Evolutionary conservation across 352 stramenopile genomes (phyloP).

Genomic region (Pythium diclinum): DNA sequence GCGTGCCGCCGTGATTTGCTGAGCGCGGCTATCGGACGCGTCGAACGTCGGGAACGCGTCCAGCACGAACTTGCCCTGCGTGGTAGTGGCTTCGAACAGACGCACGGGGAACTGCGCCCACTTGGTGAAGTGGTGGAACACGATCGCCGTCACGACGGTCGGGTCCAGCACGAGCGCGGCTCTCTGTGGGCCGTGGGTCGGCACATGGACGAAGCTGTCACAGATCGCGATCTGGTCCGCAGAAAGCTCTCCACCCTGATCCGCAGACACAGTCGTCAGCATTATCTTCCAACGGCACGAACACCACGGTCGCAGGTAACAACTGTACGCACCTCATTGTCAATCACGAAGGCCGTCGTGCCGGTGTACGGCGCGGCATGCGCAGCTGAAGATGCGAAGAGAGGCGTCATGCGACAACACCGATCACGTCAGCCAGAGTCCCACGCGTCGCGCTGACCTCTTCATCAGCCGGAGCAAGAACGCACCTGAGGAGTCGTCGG

Average conservation of each 20-base stretch:
- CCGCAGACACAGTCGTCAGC: background rate
- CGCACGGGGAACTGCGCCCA: conserved; percentile 60
- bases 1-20: conserved; percentile 40
- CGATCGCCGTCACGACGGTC: conserved; percentile 61
- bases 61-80: conserved; percentile 76
- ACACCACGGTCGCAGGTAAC: background rate
- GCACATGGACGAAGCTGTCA: conserved; percentile 61
- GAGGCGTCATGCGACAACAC: background rate
- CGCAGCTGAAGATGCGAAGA: conserved; percentile 29
- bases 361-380: conserved; percentile 47
- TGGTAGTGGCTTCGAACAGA: conserved; percentile 55
- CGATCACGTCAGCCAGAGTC: conserved; percentile 29
- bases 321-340: conserved; percentile 51
- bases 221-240: conserved; percentile 61
- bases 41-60: conserved; percentile 57
- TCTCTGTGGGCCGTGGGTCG: conserved; percentile 45
- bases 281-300: background rate
- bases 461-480: background rate
- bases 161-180: conserved; percentile 45
- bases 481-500: conserved; percentile 9
- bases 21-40: conserved; percentile 2
- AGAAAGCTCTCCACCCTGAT: conserved; percentile 36
- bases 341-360: conserved; percentile 69
- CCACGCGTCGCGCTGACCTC: conserved; percentile 5
- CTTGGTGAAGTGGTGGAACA: conserved; percentile 64